Percentiles rank a stretch among this genome's conserved stretches.
phyloP scores from a whole-genome alignment of 805 yeast genomes.

The Metschnikowia gruessii region DNA sequence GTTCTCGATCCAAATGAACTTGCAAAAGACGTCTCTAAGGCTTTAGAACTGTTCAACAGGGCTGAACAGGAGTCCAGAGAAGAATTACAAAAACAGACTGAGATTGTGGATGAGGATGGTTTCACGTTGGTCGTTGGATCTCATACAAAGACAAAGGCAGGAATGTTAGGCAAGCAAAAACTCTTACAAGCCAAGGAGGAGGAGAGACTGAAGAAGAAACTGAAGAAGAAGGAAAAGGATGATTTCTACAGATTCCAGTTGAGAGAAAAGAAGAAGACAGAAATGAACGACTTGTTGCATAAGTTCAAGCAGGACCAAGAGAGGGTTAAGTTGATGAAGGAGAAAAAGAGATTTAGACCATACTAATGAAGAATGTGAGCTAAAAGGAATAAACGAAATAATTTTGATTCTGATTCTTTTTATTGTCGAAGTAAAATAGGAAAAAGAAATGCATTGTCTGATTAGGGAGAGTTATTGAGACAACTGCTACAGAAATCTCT shows the following conservation, averaged over 20 bases:
- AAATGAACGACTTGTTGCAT: conserved; percentile 79
- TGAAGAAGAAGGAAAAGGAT: conserved; percentile 71
- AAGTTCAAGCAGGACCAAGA: conserved; percentile 92
- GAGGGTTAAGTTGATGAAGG: conserved; percentile 72
- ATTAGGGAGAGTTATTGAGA: too few relatives aligned
- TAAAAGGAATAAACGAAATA: too few relatives aligned
- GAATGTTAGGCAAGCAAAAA: conserved; percentile 57
- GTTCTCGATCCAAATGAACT: conserved; percentile 50
- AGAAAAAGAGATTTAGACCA: conserved; percentile 81
- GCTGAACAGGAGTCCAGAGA: conserved; percentile 64
- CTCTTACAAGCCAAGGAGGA: conserved; percentile 36
- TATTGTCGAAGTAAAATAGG: too few relatives aligned
- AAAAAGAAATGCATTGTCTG: too few relatives aligned
- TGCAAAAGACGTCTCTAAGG: conserved; percentile 53
- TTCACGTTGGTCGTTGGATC: conserved; percentile 87
- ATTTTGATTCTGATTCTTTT: too few relatives aligned
- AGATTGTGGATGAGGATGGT: conserved; percentile 87
- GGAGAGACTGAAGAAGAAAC: conserved; percentile 45
- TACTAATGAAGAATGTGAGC: conserved; percentile 40
- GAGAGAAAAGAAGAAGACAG: conserved; percentile 87
- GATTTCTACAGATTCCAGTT: conserved; percentile 97
- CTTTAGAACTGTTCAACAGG: conserved; percentile 64
- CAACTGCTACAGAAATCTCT: too few relatives aligned
- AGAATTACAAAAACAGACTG: conserved; percentile 51
- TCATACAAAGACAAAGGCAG: conserved; percentile 77